phyloP scores from a whole-genome alignment of 164 flowering plant species.

The Saururus chinensis region DNA sequence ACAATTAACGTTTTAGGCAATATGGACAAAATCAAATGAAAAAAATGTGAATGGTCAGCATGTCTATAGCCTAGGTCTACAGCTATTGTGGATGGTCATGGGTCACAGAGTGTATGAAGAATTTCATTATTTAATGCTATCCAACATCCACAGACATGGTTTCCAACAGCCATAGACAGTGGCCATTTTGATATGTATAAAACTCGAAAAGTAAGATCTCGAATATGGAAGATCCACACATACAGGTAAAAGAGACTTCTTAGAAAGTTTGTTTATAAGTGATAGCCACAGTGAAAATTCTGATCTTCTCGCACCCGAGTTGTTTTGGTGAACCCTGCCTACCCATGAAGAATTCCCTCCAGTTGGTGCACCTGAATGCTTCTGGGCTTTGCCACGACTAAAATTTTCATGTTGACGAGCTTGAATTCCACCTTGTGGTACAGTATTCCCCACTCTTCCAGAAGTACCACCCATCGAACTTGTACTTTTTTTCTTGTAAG shows the following conservation, averaged over 20 bases:
- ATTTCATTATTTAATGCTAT: no score
- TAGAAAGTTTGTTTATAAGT: conserved; percentile 75
- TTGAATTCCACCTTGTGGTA: conserved; percentile 31
- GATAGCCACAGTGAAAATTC: conserved; percentile 72
- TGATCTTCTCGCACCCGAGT: conserved; percentile 58
- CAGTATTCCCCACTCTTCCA: conserved; percentile 34
- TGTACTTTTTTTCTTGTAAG: conserved; percentile 58
- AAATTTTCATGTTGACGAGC: conserved; percentile 52
- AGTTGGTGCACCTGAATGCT: conserved; percentile 47
- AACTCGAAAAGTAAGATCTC: not conserved
- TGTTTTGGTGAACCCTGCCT: conserved; percentile 36
- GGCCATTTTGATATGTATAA: not conserved
- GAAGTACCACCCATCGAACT: conserved; percentile 30
- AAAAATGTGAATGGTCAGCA: no score
- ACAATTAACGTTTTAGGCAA: no score
- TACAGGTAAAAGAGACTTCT: conserved; percentile 82
- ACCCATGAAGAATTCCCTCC: conserved; percentile 32
- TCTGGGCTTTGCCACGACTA: conserved; percentile 50
- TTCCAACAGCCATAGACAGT: no score
- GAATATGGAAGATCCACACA: conserved; percentile 12
- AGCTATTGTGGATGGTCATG: no score
- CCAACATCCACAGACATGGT: no score
- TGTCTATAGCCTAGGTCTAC: no score
- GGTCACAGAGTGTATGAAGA: no score
- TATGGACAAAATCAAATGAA: no score